Evolutionary conservation across 2,329 filamentous ascomycete species (phyloP).

Genomic region (Pseudogymnoascus sp.): DNA sequence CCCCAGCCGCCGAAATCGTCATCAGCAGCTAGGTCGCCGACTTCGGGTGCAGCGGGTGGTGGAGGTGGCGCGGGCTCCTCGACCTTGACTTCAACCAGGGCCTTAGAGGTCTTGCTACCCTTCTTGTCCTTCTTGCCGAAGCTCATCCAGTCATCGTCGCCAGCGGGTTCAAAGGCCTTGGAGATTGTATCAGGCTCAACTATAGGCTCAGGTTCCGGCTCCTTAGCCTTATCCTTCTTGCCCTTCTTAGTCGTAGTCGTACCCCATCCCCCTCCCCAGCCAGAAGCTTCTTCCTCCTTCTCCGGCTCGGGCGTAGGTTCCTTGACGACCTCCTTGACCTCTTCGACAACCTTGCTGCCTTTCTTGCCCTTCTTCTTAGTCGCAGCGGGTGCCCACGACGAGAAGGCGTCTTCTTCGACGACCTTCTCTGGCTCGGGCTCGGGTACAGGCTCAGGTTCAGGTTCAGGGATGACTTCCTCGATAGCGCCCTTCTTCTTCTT

Average conservation of each 20-base stretch:
- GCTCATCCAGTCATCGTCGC: slow-evolving; percentile 37
- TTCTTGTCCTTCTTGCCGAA: slow-evolving; percentile 35
- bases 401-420: slow-evolving; percentile 25
- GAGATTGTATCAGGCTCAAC: slow-evolving; percentile 16
- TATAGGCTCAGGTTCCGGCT: slow-evolving; percentile 18
- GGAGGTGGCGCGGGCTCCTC: slow-evolving; percentile 28
- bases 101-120: slow-evolving; percentile 31
- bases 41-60: slow-evolving; percentile 28
- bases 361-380: slow-evolving; percentile 38
- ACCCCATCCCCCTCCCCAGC: slow-evolving; percentile 14
- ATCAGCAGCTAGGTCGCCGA: slow-evolving; percentile 24
- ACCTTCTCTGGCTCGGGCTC: slow-evolving; percentile 31
- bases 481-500: slow-evolving; percentile 19
- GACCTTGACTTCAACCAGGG: slow-evolving; percentile 21
- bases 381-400: slow-evolving; percentile 12
- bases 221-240: slow-evolving; percentile 31
- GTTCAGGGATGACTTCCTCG: slow-evolving; percentile 14
- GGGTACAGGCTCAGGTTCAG: slow-evolving; percentile 23
- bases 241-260: slow-evolving; percentile 30
- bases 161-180: slow-evolving; percentile 20
- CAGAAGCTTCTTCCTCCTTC: slow-evolving; percentile 17
- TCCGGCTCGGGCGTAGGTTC: slow-evolving; percentile 24
- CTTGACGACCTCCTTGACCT: slow-evolving; percentile 18
- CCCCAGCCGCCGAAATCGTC: slow-evolving; percentile 26
- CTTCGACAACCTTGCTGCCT: slow-evolving; percentile 24